Evolutionary conservation across 805 yeast species (phyloP).

Genomic region (Wickerhamiella galacta): DNA sequence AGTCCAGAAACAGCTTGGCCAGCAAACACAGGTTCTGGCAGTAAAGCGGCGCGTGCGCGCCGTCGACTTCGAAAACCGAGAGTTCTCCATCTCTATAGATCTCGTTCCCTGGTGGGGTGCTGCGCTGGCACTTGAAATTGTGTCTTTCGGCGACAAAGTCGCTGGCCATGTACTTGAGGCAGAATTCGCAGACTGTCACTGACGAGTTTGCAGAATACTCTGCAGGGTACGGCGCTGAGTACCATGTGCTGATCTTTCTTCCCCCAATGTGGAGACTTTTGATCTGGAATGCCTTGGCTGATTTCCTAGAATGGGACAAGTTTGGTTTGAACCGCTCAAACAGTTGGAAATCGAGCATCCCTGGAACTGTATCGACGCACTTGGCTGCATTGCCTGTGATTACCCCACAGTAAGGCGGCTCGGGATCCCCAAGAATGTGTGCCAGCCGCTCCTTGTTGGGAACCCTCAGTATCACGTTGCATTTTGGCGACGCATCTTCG

Average conservation of each 20-base stretch:
- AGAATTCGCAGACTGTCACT: constrained; percentile 66
- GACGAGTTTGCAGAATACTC: constrained; percentile 49
- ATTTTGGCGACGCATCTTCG: too few species aligned
- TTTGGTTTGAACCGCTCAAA: constrained; percentile 27
- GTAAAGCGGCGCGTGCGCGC: constrained; percentile 60
- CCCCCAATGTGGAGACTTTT: constrained; percentile 53
- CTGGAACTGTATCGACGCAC: constrained; percentile 47
- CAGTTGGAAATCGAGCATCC: constrained; percentile 29
- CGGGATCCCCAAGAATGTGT: constrained; percentile 14
- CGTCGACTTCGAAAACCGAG: constrained; percentile 85
- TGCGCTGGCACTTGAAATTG: constrained; percentile 48
- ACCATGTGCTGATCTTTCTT: constrained; percentile 78
- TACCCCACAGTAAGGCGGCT: constrained; percentile 54
- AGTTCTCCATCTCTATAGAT: constrained; percentile 58
- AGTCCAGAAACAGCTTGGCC: constrained; percentile 76
- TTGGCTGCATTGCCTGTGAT: constrained; percentile 40
- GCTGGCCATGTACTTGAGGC: constrained; percentile 63
- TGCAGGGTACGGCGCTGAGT: constrained; percentile 82
- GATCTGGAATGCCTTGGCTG: constrained; percentile 27
- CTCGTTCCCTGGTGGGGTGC: constrained; percentile 82
- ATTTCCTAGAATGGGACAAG: constrained; percentile 1
- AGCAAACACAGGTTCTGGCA: constrained; percentile 82
- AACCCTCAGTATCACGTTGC: constrained; percentile 1
- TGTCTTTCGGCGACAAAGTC: constrained; percentile 56
- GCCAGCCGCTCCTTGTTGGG: background rate